Evolutionary conservation across 2,329 filamentous ascomycete species (phyloP), one percentile per base, ranked within the genome.

Genomic region (Calonectria leucothoes): DNA sequence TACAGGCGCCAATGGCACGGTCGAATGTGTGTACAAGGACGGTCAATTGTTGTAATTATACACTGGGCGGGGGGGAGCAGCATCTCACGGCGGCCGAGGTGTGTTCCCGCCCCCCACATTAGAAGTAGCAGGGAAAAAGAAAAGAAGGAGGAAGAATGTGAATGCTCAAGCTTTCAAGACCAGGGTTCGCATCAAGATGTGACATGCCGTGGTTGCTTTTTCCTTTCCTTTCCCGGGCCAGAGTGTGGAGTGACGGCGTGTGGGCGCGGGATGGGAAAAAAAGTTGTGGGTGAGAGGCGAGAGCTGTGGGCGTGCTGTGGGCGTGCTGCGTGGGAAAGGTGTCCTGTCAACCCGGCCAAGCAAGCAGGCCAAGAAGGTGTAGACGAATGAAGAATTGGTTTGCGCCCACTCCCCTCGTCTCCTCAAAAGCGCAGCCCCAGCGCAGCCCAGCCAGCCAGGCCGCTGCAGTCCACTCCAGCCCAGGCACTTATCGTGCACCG

Each of bases 1-100:
- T 80, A 77, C 78, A 76, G 78, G 78, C 78, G 78, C 78, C 78
- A 78, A 80, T 75, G 78, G 76, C 76, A 78, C 75, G 76, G 77
- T 74, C 74, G 74, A 77, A 77, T 75, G 78, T 79, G 55, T 80
- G 78, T 80, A 80, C 76, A 79, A 73, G 77, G 74, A 76, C 69
- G 75, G 57, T 68, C 57, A 65, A 72, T 68, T 72, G 66, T 72
- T 80, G 78, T 80, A 80, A 80, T 80, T 78, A 75, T 80, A 77
- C 71, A 79, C 33, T 23, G 42, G 42, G 39, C 2, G 73, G 71
- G 77, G 72, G 73, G 68, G 49, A n/a, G n/a, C n/a, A n/a, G n/a
- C n/a, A n/a, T n/a, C n/a, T n/a, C n/a, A n/a, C n/a, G n/a, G n/a
- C n/a, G n/a, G n/a, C n/a, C n/a, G n/a, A n/a, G n/a, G n/a, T n/a